Evolutionary conservation across 2,329 filamentous ascomycete species (phyloP).

Genomic region (Pseudogymnoascus sp.): DNA sequence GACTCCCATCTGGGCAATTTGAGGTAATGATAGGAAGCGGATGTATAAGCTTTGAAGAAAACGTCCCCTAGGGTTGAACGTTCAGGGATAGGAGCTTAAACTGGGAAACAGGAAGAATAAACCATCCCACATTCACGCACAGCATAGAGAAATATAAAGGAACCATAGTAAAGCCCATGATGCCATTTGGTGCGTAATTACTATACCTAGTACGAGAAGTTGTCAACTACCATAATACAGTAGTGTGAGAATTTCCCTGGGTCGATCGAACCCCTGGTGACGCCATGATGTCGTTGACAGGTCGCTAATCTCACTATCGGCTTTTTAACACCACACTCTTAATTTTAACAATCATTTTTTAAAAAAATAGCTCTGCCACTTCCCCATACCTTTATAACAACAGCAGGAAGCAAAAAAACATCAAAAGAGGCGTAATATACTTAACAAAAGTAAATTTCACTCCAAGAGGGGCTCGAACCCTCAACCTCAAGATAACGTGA

Average conservation of each 20-base stretch:
- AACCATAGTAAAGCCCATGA: not conserved
- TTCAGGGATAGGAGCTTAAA: not conserved
- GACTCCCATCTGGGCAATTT: not conserved
- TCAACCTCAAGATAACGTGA: constrained; percentile 3
- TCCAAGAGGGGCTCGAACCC: constrained; percentile 7
- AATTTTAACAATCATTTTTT: not conserved
- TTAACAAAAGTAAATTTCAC: not conserved
- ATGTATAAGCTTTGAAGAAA: not conserved
- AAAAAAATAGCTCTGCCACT: not conserved
- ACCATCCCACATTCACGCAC: not conserved
- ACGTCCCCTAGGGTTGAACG: not conserved
- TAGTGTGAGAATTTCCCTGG: not conserved
- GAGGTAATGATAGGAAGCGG: not conserved
- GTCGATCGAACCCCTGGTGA: not conserved
- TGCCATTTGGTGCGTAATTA: not conserved
- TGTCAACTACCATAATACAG: not conserved
- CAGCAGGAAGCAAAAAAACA: not conserved
- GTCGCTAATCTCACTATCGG: not conserved
- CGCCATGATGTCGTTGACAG: not conserved
- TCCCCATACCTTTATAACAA: not conserved
- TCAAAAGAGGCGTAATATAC: not conserved
- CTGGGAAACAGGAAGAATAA: not conserved
- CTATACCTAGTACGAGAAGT: not conserved
- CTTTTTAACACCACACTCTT: not conserved
- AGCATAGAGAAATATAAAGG: not conserved